Conservation (phyloP, 768 basidiomycete genomes). For the Hortiboletus campestris region DNA sequence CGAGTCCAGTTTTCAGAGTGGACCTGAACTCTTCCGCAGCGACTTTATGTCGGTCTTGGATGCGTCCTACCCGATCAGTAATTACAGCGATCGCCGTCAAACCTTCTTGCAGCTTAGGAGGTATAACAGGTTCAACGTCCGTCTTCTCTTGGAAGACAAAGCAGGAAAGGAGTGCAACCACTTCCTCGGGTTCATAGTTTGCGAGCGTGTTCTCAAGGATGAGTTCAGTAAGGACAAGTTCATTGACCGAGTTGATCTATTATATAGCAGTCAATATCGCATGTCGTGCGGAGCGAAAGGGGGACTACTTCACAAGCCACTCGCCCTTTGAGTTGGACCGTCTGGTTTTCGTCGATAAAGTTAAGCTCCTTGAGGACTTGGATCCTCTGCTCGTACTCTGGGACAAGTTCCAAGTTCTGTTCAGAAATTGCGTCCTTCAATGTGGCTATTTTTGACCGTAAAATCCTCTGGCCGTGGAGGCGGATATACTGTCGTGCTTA, state of each 20-base stretch:
- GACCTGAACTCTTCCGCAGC: constrained; percentile 74
- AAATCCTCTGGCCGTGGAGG: constrained; percentile 71
- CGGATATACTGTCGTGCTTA: constrained; percentile 58
- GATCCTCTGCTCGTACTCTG: constrained; percentile 95
- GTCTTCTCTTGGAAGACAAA: constrained; percentile 99
- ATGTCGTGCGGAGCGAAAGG: neutral
- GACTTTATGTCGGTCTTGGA: constrained; percentile 82
- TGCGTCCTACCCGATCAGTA: constrained; percentile 70
- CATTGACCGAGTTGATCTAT: constrained; percentile 98
- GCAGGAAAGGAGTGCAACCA: constrained; percentile 91
- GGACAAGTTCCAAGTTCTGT: constrained; percentile 93
- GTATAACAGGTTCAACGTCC: constrained; percentile 80
- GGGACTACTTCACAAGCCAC: constrained; percentile 90
- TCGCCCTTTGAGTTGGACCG: constrained; percentile 91
- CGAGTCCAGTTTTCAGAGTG: constrained; percentile 83
- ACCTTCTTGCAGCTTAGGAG: constrained; percentile 77
- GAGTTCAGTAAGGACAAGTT: constrained; percentile 93
- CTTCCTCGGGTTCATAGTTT: constrained; percentile 89
- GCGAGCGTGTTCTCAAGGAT: constrained; percentile 95
- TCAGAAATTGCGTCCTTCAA: constrained; percentile 89
- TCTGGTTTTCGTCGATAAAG: constrained; percentile 95
- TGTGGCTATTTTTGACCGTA: constrained; percentile 70
- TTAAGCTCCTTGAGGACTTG: constrained; percentile 86
- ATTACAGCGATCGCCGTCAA: constrained; percentile 75
- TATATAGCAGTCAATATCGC: neutral